These are phyloP conservation scores for Noccaea caerulescens DNA, from an alignment of 345 rosid species.

Conservation along the genomic window DNA sequence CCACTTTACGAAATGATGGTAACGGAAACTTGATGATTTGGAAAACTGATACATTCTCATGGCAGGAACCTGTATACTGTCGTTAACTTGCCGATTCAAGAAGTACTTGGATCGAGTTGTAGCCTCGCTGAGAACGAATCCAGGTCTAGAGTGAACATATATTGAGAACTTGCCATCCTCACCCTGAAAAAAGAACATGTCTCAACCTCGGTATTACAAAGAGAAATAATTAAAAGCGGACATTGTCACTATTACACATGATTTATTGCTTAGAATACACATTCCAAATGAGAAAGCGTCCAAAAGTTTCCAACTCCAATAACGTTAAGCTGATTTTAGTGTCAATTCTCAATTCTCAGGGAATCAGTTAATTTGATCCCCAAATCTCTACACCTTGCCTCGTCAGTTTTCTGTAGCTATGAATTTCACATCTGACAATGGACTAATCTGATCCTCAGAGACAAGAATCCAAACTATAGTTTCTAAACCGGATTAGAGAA, in stretches of 20 bases:
- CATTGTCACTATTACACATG: background rate
- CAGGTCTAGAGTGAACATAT: conserved; percentile 93
- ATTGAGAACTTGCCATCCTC: conserved; percentile 76
- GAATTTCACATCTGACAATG: background rate
- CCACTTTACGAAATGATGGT: background rate
- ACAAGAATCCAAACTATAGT: background rate
- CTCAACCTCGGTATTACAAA: conserved; percentile 4
- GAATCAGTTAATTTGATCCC: background rate
- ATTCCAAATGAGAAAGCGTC: background rate
- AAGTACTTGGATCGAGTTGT: conserved; percentile 80
- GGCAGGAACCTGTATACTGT: conserved; percentile 75
- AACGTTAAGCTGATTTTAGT: conserved; percentile 1
- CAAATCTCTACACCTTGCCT: background rate
- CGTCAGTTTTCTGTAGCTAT: background rate
- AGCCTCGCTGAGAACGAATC: conserved; percentile 77
- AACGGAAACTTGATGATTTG: background rate
- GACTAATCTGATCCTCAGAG: conserved; percentile 18
- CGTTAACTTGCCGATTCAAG: conserved; percentile 80
- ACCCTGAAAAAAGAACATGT: conserved; percentile 56
- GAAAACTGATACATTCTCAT: conserved; percentile 7
- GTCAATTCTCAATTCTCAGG: background rate
- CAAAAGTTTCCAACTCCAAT: conserved; percentile 2
- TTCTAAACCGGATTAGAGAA: conserved; percentile 9
- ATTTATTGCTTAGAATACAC: background rate
- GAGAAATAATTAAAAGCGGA: background rate